Percentiles rank a stretch among this genome's conserved stretches.
Evolutionary conservation across 371 early-diverging fungal species (phyloP).

Genomic region (Syncephalastrum racemosum): DNA sequence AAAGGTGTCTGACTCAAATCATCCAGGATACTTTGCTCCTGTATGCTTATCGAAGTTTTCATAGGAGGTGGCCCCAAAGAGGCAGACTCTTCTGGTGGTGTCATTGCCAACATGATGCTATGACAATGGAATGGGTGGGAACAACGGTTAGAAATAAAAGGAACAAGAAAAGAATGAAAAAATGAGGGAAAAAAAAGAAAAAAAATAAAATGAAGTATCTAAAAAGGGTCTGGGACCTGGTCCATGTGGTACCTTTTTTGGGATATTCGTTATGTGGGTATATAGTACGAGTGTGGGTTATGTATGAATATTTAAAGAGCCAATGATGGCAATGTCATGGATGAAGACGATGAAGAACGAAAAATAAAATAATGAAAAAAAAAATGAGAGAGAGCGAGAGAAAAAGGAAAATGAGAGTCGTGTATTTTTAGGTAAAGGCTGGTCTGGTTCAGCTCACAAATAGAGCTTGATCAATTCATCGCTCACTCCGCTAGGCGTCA

Average conservation of each 20-base stretch:
- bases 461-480: conserved; percentile 90
- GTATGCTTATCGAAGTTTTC: conserved; percentile 12
- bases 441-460: conserved; percentile 38
- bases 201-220: background rate
- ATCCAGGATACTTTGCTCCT: conserved; percentile 12
- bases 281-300: background rate
- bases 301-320: conserved; percentile 1
- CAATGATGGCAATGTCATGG: conserved; percentile 8
- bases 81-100: no score
- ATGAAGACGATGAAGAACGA: conserved; percentile 8
- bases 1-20: conserved; percentile 11
- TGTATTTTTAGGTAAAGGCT: conserved; percentile 4
- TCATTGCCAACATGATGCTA: no score
- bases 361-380: conserved; percentile 8
- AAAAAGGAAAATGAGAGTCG: conserved; percentile 11
- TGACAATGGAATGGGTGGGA: background rate
- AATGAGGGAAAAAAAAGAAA: conserved; percentile 2
- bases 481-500: conserved; percentile 91
- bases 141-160: background rate
- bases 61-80: background rate
- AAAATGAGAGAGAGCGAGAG: conserved; percentile 1
- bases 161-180: background rate
- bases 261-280: background rate
- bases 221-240: background rate
- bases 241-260: background rate